Evolutionary conservation across 768 basidiomycete species (phyloP).

Genomic region (Hericium erinaceus): DNA sequence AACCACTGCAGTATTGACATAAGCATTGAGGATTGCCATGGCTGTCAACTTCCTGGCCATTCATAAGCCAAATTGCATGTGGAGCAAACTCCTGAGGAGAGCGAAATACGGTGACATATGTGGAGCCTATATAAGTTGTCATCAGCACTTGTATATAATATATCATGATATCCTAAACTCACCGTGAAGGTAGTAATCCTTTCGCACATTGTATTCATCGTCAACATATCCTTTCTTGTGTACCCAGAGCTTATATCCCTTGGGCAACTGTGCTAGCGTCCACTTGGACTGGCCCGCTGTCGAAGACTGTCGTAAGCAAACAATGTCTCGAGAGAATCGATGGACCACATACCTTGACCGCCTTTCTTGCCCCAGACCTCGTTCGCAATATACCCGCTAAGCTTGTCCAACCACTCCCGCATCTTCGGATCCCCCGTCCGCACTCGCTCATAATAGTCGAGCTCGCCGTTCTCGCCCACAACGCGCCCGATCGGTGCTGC

Average conservation of each 20-base stretch:
- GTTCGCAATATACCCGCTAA: neutral
- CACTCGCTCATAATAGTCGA: neutral
- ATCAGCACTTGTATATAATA: neutral
- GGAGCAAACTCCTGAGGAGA: constrained; percentile 11
- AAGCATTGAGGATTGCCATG: neutral
- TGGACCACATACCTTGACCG: neutral
- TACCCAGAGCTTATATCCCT: constrained; percentile 4
- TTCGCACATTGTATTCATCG: constrained; percentile 6
- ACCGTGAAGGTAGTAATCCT: constrained; percentile 6
- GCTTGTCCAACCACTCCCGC: neutral
- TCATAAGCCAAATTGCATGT: constrained; percentile 13
- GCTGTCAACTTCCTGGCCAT: neutral
- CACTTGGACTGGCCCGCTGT: neutral
- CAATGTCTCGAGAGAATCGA: neutral
- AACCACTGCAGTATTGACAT: neutral
- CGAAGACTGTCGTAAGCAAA: neutral
- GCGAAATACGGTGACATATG: neutral
- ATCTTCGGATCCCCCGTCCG: neutral
- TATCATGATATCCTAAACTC: neutral
- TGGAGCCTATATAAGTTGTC: neutral
- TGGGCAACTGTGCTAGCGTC: constrained; percentile 1
- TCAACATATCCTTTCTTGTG: neutral
- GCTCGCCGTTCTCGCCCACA: neutral
- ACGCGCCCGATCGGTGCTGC: no score
- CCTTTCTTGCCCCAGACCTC: neutral